phyloP scores from a whole-genome alignment of 495 filamentous ascomycete genomes.

The Talaromyces ruber region DNA sequence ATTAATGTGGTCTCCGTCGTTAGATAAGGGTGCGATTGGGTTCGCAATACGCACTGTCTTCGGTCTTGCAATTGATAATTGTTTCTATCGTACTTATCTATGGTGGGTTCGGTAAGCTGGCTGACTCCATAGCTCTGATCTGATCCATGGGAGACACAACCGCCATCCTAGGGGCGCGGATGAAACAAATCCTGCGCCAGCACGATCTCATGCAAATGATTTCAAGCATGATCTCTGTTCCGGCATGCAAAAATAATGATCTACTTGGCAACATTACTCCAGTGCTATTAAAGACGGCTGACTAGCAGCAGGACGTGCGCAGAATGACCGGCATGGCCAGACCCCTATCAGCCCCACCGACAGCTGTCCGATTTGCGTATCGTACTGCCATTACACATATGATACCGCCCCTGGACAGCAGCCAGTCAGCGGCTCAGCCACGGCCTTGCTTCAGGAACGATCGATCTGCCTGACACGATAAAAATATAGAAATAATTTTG shows the following conservation, averaged over 20 bases:
- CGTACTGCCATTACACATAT: background rate
- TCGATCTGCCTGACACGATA: background rate
- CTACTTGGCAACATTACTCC: background rate
- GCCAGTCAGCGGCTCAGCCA: background rate
- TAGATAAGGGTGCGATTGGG: background rate
- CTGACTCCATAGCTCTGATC: background rate
- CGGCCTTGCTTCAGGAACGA: background rate
- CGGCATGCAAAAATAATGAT: background rate
- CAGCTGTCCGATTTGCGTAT: background rate
- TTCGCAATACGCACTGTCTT: background rate
- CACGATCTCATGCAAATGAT: background rate
- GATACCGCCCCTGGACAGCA: background rate
- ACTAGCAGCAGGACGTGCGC: constrained; percentile 1
- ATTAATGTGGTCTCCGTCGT: background rate
- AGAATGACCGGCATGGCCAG: constrained; percentile 9
- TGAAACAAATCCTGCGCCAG: background rate
- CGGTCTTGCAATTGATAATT: background rate
- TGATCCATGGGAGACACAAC: background rate
- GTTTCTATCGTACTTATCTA: background rate
- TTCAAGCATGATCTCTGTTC: background rate
- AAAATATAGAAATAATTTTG: background rate
- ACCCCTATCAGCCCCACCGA: constrained; percentile 5
- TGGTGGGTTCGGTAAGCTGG: background rate
- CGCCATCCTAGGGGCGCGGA: background rate
- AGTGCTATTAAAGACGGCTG: background rate